Conservation (phyloP, 306 rosid genomes). For the Aeschynomene evenia region DNA sequence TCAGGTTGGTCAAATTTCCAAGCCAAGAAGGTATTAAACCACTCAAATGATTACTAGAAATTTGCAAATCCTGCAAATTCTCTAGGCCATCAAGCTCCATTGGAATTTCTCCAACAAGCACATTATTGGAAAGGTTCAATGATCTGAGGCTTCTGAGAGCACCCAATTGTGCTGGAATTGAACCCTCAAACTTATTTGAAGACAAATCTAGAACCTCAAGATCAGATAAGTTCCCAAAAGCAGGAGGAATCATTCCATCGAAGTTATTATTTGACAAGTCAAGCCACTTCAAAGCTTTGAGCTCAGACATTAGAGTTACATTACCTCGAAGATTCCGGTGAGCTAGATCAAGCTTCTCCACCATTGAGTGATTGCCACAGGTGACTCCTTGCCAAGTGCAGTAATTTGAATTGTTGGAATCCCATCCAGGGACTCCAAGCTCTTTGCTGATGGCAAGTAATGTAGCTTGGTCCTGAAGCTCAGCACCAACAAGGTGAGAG, state of each 20-base stretch:
- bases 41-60: conserved; percentile 77
- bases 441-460: conserved; percentile 66
- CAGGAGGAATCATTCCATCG: conserved; percentile 70
- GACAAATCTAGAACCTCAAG: conserved; percentile 91
- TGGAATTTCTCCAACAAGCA: conserved; percentile 78
- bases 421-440: conserved; percentile 88
- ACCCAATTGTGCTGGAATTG: conserved; percentile 72
- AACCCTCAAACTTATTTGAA: conserved; percentile 75
- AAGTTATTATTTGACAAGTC: conserved; percentile 82
- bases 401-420: conserved; percentile 58
- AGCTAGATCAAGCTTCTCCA: conserved; percentile 80
- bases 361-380: conserved; percentile 69
- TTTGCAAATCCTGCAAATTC: conserved; percentile 71
- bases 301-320: conserved; percentile 65
- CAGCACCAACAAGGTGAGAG: conserved; percentile 48
- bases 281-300: conserved; percentile 81
- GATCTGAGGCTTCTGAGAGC: conserved; percentile 72
- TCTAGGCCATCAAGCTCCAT: conserved; percentile 63
- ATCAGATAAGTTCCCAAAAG: conserved; percentile 65
- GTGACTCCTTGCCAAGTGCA: conserved; percentile 85
- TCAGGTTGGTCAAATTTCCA: conserved; percentile 75
- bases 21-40: conserved; percentile 84
- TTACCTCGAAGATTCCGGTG: conserved; percentile 80
- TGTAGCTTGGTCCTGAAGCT: conserved; percentile 60
- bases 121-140: conserved; percentile 75